A percentile compares a stretch with the other conserved stretches of the same genome.
These are phyloP conservation scores for Cyclospora cayetanensis DNA, from an alignment of 169 alveolate genomes.

Conservation along the genomic window DNA sequence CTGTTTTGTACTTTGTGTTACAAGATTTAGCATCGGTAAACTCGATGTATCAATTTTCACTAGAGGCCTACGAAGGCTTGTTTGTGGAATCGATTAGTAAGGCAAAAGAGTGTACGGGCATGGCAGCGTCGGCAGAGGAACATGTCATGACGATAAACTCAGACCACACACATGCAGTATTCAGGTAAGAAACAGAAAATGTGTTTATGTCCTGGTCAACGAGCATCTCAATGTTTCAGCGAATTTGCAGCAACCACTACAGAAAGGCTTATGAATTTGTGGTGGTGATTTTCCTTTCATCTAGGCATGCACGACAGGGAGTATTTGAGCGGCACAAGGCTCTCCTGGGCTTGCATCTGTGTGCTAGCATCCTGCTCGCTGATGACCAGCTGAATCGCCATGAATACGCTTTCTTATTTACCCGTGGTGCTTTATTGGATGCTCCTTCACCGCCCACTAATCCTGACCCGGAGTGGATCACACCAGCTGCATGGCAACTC, in stretches of 20 bases:
- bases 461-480: slow-evolving; percentile 92
- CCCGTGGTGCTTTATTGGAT: slow-evolving; percentile 91
- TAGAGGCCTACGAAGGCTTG: slow-evolving; percentile 90
- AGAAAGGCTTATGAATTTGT: neutral
- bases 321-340: slow-evolving; percentile 94
- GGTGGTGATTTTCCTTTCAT: neutral
- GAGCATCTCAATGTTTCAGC: neutral
- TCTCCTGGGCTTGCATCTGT: slow-evolving; percentile 89
- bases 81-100: slow-evolving; percentile 88
- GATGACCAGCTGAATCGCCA: slow-evolving; percentile 84
- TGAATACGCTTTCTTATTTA: slow-evolving; percentile 88
- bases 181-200: slow-evolving; percentile 48
- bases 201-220: neutral
- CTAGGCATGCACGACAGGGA: slow-evolving; percentile 89
- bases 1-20: slow-evolving; percentile 92
- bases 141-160: slow-evolving; percentile 84
- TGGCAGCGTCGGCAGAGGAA: slow-evolving; percentile 83
- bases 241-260: neutral
- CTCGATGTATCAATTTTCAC: slow-evolving; percentile 95
- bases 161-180: slow-evolving; percentile 84
- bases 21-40: slow-evolving; percentile 90
- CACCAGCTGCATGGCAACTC: slow-evolving; percentile 89
- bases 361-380: slow-evolving; percentile 85
- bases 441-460: slow-evolving; percentile 85
- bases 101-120: slow-evolving; percentile 79